Evolutionary conservation across 169 alveolate species (phyloP).

Genomic region (Plasmodium adleri): DNA sequence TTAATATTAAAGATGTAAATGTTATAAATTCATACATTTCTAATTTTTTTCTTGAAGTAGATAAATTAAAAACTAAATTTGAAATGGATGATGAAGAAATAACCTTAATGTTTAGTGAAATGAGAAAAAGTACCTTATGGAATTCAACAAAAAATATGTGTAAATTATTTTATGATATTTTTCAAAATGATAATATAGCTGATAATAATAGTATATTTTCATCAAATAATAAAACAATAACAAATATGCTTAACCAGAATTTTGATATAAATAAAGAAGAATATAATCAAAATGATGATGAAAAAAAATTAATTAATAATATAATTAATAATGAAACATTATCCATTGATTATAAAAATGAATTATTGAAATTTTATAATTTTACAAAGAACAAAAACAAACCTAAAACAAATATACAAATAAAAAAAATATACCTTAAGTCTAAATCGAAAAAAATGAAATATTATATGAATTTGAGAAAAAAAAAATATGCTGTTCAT

Average conservation of each 20-base stretch:
- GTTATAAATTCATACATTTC: constrained; percentile 30
- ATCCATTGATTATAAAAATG: neutral
- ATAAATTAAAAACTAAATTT: constrained; percentile 22
- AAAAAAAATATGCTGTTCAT: neutral
- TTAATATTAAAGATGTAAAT: constrained; percentile 10
- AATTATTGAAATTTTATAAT: neutral
- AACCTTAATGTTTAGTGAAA: constrained; percentile 21
- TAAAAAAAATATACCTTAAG: neutral
- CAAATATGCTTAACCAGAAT: constrained; percentile 12
- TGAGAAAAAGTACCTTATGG: constrained; percentile 27
- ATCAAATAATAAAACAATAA: neutral
- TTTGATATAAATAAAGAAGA: constrained; percentile 36
- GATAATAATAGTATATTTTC: constrained; percentile 1
- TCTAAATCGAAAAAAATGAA: neutral
- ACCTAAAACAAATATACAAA: neutral
- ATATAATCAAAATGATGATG: neutral
- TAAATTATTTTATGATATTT: constrained; percentile 19
- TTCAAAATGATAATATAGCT: neutral
- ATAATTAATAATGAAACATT: neutral
- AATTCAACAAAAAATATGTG: constrained; percentile 63
- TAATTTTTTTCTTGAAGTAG: constrained; percentile 30
- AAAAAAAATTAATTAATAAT: constrained; percentile 1
- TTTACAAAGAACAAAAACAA: constrained; percentile 10
- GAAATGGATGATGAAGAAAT: constrained; percentile 56
- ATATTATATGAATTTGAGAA: neutral